Conservation (phyloP, 2,329 filamentous ascomycete species). For the Penicillium sp. region DNA sequence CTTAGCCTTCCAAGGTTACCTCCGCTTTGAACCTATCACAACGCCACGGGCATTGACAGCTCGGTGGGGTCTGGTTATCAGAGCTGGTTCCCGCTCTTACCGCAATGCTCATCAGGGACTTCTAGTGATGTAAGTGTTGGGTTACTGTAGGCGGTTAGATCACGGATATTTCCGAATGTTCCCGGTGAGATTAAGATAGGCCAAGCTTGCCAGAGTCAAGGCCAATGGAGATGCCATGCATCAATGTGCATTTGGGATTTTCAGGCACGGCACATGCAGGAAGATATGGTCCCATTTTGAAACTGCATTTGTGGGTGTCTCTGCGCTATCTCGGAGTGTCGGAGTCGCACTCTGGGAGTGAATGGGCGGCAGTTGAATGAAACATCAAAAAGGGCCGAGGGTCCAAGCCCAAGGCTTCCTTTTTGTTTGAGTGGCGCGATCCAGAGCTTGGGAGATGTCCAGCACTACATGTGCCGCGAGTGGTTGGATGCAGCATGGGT, state of each 20-base stretch:
- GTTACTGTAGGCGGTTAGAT: background rate
- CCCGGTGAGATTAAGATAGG: background rate
- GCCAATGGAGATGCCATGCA: background rate
- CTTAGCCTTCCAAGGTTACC: background rate
- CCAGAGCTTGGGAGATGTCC: background rate
- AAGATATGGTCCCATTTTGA: background rate
- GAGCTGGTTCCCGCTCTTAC: conserved; percentile 1
- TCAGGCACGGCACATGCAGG: background rate
- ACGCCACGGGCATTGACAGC: conserved; percentile 1
- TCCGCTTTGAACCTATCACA: conserved; percentile 1
- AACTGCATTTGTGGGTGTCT: background rate
- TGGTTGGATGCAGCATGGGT: background rate
- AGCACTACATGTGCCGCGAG: background rate
- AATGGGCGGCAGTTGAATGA: background rate
- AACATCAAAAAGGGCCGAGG: background rate
- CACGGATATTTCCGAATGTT: conserved; percentile 3
- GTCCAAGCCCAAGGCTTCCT: background rate
- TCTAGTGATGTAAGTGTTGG: background rate
- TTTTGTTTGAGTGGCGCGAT: background rate
- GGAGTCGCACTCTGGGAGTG: background rate
- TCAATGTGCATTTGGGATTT: background rate
- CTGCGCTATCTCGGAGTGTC: background rate
- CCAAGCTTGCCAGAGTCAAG: background rate
- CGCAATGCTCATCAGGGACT: conserved; percentile 3
- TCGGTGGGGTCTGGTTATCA: background rate